Conservation (phyloP, 2,329 filamentous ascomycete genomes). For the Fusarium tricinctum region DNA sequence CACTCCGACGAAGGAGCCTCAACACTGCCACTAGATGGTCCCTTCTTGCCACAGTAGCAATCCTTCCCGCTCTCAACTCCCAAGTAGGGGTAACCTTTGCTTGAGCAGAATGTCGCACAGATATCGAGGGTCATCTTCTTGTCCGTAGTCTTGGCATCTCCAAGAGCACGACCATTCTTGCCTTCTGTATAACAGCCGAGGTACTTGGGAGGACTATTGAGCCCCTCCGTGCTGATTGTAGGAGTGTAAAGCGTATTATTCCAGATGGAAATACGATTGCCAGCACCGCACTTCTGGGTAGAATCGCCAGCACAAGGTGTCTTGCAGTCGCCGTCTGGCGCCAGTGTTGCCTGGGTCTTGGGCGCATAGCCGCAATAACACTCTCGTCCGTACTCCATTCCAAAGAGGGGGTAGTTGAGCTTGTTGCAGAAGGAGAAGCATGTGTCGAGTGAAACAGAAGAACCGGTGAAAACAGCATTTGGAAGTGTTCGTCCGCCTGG, state of each 20-base stretch:
- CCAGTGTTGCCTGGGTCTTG: slow-evolving; percentile 35
- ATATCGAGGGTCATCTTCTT: slow-evolving; percentile 33
- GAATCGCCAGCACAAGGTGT: slow-evolving; percentile 39
- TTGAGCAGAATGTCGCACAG: slow-evolving; percentile 37
- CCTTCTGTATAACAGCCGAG: slow-evolving; percentile 44
- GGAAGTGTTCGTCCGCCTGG: slow-evolving; percentile 41
- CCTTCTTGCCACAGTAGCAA: slow-evolving; percentile 40
- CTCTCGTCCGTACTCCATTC: slow-evolving; percentile 44
- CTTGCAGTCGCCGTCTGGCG: slow-evolving; percentile 38
- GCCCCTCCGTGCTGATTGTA: background rate
- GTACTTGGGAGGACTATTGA: slow-evolving; percentile 9
- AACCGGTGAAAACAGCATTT: slow-evolving; percentile 34
- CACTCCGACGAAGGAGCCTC: slow-evolving; percentile 31
- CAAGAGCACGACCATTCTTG: slow-evolving; percentile 14
- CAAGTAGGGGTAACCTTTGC: slow-evolving; percentile 33
- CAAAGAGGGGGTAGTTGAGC: slow-evolving; percentile 43
- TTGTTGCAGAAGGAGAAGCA: slow-evolving; percentile 43
- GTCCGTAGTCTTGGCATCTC: slow-evolving; percentile 24
- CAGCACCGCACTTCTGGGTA: slow-evolving; percentile 37
- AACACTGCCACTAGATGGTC: slow-evolving; percentile 31
- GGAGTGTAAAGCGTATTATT: slow-evolving; percentile 35
- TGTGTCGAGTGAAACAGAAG: slow-evolving; percentile 39
- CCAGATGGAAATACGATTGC: slow-evolving; percentile 43
- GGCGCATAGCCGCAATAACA: slow-evolving; percentile 43
- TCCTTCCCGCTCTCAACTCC: slow-evolving; percentile 38